Base-by-base conservation (phyloP, 2,329 filamentous ascomycete species). In the Lachnellula arida region DNA sequence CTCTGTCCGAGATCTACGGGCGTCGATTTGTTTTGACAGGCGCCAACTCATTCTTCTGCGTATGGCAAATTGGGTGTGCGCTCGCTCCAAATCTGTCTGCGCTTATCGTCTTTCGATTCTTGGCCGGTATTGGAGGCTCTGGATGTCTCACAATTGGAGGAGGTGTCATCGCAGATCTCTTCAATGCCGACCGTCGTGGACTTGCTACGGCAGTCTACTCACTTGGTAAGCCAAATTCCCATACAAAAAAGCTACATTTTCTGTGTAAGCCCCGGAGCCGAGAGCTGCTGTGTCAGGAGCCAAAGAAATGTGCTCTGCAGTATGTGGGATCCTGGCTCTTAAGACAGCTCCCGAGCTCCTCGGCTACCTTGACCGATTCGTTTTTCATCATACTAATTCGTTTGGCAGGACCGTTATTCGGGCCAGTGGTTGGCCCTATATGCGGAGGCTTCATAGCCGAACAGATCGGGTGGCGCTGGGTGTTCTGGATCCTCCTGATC, bases 41-140 rank as follows among this genome's bases (percentile, higher is more conserved):
- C 2, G 80, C 82, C 55, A 88, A 84, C 60, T 65, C 77, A 5
- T 75, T 83, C 56, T 89, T 88, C 67, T 77, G 82, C 55, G 66
- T 80, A 1, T 87, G 83, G 73, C 81, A 81, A 46, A 78, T 89
- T 60, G 85, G 81, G 0, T 87, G 84, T 56, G 87, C 83, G 1
- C 72, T 88, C 4, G 76, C 83, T 0, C 79, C 80, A 0, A 76
- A 74, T 54, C 67, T 78, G 7, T 70, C 68, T 0, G 70, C 72
- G 8, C 67, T 78, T 5, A 72, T 79, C 39, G 69, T 68, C 1
- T 80, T 80, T 55, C 73, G 78, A 0, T 78, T 81, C 56, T 58
- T 81, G 1, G 71, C 76, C 1, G 78, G 77, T 0, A 71, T 76
- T 28, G 74, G 73, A 15, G 77, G 75, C 0, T 75, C 75, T 3